Evolutionary conservation across 2,329 filamentous ascomycete species (phyloP).

Genomic region (Ophiostoma sp.): DNA sequence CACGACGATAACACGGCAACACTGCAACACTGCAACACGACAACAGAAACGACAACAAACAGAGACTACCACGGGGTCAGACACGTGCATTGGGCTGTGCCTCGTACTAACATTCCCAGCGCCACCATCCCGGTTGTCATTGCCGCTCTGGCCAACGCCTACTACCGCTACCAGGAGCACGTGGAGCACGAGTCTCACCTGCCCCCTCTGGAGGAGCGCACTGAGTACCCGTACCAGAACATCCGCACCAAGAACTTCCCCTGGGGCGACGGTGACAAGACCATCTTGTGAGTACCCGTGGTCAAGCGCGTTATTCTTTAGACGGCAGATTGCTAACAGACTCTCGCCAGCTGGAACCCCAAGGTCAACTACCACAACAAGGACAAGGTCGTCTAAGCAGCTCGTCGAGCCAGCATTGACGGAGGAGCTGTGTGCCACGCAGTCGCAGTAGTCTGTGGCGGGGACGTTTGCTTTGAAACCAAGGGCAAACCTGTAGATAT

Average conservation of each 20-base stretch:
- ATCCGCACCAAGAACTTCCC: constrained; percentile 92
- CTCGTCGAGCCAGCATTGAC: neutral
- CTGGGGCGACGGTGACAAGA: constrained; percentile 94
- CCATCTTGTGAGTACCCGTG: constrained; percentile 27
- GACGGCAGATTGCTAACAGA: constrained; percentile 4
- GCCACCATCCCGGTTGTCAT: constrained; percentile 67
- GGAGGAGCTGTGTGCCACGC: neutral
- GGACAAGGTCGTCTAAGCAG: constrained; percentile 54
- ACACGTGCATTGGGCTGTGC: too few species aligned
- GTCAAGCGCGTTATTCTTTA: too few species aligned
- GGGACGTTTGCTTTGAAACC: neutral
- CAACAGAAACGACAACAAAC: neutral
- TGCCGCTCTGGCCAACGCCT: constrained; percentile 74
- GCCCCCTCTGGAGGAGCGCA: constrained; percentile 80
- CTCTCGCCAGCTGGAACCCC: constrained; percentile 72
- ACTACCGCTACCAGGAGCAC: constrained; percentile 87
- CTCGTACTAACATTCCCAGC: constrained; percentile 42
- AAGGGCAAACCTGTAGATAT: neutral
- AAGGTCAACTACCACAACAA: constrained; percentile 96
- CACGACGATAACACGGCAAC: neutral
- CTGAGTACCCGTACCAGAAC: constrained; percentile 97
- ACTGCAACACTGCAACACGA: neutral
- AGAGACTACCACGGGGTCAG: too few species aligned
- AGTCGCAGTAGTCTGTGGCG: neutral
- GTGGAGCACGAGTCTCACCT: constrained; percentile 92